Evolutionary conservation across 345 rosid species (phyloP).

Genomic region (Lepidium didymum): DNA sequence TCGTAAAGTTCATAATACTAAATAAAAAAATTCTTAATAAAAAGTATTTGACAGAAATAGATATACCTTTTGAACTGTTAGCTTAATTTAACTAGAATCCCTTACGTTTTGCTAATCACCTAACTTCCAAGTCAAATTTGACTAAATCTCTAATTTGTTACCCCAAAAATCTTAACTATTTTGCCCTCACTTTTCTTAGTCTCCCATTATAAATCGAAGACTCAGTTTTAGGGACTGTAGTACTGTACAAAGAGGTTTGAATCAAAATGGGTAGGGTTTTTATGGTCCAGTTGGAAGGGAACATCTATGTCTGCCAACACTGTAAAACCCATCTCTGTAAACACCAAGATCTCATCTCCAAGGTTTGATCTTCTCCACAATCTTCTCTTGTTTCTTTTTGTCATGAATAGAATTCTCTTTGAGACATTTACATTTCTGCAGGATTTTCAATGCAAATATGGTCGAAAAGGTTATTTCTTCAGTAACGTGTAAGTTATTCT

Average conservation of each 20-base stretch:
- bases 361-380: conserved; percentile 52
- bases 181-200: conserved; percentile 3
- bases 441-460: no score
- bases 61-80: no score
- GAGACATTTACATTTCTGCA: no score
- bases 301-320: conserved; percentile 54
- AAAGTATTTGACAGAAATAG: neutral
- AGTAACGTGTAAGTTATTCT: no score
- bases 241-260: neutral
- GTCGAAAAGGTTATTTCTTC: no score
- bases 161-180: neutral
- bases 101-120: no score
- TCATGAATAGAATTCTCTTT: no score
- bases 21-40: neutral
- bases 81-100: no score
- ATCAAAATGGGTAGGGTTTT: conserved; percentile 61
- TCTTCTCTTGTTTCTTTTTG: no score
- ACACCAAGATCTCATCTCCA: conserved; percentile 45
- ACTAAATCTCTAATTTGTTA: no score
- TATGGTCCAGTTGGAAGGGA: conserved; percentile 43
- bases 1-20: neutral
- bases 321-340: conserved; percentile 54
- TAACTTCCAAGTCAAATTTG: no score
- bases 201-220: neutral
- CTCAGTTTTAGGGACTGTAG: neutral